A percentile compares a stretch with the other conserved stretches of the same genome.
Conservation (phyloP, 192 early-diverging fungal species). For the Backusella tarrabulga region DNA sequence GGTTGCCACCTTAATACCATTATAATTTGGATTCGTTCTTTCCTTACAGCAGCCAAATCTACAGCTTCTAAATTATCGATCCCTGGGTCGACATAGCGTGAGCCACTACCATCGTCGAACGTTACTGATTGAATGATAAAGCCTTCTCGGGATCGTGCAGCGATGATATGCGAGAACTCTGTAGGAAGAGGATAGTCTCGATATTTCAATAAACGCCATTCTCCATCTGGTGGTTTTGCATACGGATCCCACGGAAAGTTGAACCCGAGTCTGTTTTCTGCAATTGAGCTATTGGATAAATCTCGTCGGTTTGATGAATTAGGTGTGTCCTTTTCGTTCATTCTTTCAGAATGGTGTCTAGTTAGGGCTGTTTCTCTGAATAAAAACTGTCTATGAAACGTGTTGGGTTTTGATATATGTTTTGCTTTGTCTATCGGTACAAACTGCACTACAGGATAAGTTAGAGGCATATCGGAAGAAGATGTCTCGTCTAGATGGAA, state of each 20-base stretch:
- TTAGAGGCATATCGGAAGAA: not conserved
- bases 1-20: conserved; percentile 73
- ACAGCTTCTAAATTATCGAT: not conserved
- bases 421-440: not conserved
- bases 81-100: not conserved
- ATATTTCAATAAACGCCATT: conserved; percentile 61
- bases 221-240: conserved; percentile 58
- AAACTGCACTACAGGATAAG: not conserved
- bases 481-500: not conserved
- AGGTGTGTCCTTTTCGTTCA: not conserved
- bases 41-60: conserved; percentile 8
- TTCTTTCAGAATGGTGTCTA: not conserved
- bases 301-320: not conserved
- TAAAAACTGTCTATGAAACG: conserved; percentile 12
- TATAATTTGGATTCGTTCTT: conserved; percentile 45
- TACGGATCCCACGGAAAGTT: conserved; percentile 74
- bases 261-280: not conserved
- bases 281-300: not conserved
- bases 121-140: conserved; percentile 66
- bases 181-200: conserved; percentile 65
- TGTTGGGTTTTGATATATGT: conserved; percentile 14
- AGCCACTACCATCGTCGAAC: conserved; percentile 39
- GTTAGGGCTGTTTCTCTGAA: conserved; percentile 11
- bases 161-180: conserved; percentile 61
- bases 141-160: conserved; percentile 68